phyloP scores from a whole-genome alignment of 768 basidiomycete genomes.

The Collybia sordida region DNA sequence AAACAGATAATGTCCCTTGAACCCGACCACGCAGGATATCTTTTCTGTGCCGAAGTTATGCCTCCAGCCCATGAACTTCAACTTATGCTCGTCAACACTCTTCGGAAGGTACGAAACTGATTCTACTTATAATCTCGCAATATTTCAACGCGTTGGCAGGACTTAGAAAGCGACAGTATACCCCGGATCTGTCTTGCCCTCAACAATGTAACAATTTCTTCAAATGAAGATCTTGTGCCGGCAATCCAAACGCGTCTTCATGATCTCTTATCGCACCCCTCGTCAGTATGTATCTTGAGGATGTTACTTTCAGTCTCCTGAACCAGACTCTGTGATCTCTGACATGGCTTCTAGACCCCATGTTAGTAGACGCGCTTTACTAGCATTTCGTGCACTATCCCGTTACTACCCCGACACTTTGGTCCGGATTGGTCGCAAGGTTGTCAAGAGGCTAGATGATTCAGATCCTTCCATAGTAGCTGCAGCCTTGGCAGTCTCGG shows the following conservation, averaged over 20 bases:
- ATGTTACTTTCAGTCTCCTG: constrained; percentile 5
- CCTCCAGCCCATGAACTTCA: constrained; percentile 64
- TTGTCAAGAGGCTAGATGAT: constrained; percentile 44
- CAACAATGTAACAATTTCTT: constrained; percentile 60
- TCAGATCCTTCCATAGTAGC: constrained; percentile 39
- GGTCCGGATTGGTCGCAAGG: constrained; percentile 34
- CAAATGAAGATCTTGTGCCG: constrained; percentile 70
- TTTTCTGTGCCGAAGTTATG: constrained; percentile 78
- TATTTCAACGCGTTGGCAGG: constrained; percentile 39
- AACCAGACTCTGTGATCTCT: constrained; percentile 9
- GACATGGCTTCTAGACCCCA: constrained; percentile 39
- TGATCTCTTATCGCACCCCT: constrained; percentile 67
- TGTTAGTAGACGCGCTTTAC: constrained; percentile 61
- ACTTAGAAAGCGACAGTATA: constrained; percentile 60
- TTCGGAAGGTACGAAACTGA: constrained; percentile 61
- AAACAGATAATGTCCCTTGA: not conserved
- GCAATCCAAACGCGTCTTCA: constrained; percentile 69
- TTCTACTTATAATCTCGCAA: too few species aligned
- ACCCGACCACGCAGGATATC: constrained; percentile 55
- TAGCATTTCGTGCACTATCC: constrained; percentile 57
- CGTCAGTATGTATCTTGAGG: constrained; percentile 56
- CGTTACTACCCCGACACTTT: constrained; percentile 45
- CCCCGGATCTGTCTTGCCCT: constrained; percentile 70
- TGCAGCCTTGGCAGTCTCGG: constrained; percentile 42
- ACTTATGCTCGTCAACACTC: constrained; percentile 83